These are phyloP conservation scores for Gnomoniopsis sp. DNA, from an alignment of 2,329 filamentous ascomycete species.

Conservation along the genomic window DNA sequence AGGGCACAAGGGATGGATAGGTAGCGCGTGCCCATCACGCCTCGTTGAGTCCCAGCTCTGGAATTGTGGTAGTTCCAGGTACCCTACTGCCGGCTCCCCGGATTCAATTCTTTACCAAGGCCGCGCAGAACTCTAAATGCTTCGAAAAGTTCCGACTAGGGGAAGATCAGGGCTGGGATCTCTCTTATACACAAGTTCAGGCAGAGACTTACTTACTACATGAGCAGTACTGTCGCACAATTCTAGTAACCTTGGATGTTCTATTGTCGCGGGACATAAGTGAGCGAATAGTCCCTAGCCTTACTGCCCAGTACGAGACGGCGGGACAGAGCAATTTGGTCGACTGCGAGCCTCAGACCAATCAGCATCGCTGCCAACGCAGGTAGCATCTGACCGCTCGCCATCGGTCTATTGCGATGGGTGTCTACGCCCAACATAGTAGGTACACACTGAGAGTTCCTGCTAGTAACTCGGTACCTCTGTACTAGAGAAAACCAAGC, in stretches of 20 bases:
- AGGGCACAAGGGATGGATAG: too few relatives aligned
- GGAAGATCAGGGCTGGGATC: too few relatives aligned
- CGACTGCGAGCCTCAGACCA: background rate
- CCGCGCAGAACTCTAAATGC: background rate
- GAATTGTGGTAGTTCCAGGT: too few relatives aligned
- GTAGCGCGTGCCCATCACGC: slow-evolving; percentile 3
- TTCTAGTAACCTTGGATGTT: background rate
- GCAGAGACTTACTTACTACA: background rate
- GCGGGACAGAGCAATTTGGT: background rate
- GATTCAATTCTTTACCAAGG: background rate
- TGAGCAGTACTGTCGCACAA: background rate
- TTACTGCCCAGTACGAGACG: slow-evolving; percentile 4
- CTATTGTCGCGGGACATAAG: background rate
- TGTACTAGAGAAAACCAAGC: background rate
- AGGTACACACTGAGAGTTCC: too few relatives aligned
- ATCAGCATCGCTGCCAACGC: background rate
- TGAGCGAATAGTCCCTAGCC: slow-evolving; percentile 2
- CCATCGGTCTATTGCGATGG: background rate
- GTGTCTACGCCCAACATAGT: too few relatives aligned
- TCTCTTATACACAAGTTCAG: too few relatives aligned
- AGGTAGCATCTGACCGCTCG: background rate
- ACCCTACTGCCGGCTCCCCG: too few relatives aligned
- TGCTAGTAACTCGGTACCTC: background rate
- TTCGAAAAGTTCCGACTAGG: background rate
- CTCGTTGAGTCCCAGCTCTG: slow-evolving; percentile 5